These are phyloP conservation scores for Alternaria infectoria DNA, from an alignment of 2,329 filamentous ascomycete species.

Conservation along the genomic window DNA sequence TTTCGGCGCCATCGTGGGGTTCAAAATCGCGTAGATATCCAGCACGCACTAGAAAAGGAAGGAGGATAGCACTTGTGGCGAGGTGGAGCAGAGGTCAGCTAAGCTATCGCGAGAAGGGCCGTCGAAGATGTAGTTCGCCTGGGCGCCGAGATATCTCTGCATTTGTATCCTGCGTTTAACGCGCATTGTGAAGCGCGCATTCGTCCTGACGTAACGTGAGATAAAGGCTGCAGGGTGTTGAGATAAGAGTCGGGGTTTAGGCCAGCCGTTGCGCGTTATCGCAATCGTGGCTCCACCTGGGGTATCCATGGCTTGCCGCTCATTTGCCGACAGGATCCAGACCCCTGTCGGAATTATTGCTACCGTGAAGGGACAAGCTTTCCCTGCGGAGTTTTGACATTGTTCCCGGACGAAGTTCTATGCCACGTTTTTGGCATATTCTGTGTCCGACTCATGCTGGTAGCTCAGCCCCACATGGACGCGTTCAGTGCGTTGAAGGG, in stretches of 20 bases:
- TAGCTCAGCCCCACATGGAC: background rate
- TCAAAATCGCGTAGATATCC: background rate
- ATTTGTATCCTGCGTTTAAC: slow-evolving; percentile 15
- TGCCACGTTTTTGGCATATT: background rate
- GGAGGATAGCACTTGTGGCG: slow-evolving; percentile 4
- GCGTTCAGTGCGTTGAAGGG: background rate
- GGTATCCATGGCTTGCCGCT: slow-evolving; percentile 11
- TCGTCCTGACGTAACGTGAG: slow-evolving; percentile 29
- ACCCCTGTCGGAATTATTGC: background rate
- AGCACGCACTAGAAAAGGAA: slow-evolving; percentile 3
- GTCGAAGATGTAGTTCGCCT: slow-evolving; percentile 17
- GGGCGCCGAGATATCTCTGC: slow-evolving; percentile 28
- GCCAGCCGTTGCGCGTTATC: slow-evolving; percentile 12
- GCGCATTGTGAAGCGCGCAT: slow-evolving; percentile 8
- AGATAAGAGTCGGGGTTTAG: slow-evolving; percentile 20
- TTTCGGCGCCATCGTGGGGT: slow-evolving; percentile 6
- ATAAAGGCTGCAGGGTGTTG: slow-evolving; percentile 20
- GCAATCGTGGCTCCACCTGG: slow-evolving; percentile 17
- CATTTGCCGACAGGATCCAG: slow-evolving; percentile 9
- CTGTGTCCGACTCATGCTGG: background rate
- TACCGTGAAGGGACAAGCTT: background rate
- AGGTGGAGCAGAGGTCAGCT: background rate
- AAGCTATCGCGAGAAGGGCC: slow-evolving; percentile 2
- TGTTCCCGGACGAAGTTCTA: background rate
- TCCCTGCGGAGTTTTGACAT: background rate